Conservation (phyloP, 805 yeast genomes). For the Spathaspora arborariae region DNA sequence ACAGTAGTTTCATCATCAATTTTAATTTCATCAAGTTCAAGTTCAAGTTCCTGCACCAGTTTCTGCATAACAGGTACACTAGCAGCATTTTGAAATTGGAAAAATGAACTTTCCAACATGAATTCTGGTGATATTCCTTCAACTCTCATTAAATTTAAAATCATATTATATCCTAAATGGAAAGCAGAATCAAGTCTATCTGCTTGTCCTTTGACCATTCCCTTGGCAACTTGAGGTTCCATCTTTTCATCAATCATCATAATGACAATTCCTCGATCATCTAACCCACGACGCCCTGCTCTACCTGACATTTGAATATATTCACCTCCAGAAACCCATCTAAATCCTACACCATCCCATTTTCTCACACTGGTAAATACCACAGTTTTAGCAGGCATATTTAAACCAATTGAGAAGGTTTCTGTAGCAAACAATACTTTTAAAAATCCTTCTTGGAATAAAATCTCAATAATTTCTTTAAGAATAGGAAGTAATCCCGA, state of each 20-base stretch:
- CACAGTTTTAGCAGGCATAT: constrained; percentile 99
- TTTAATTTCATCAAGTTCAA: constrained; percentile 43
- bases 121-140: constrained; percentile 98
- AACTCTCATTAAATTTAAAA: constrained; percentile 89
- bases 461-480: constrained; percentile 91
- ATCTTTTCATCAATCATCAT: constrained; percentile 99
- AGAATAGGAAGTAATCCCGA: constrained; percentile 91
- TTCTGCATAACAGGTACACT: constrained; percentile 83
- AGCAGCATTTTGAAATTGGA: constrained; percentile 89
- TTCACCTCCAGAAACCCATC: constrained; percentile 99
- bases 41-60: constrained; percentile 52
- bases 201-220: constrained; percentile 99
- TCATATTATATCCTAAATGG: constrained; percentile 97
- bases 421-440: constrained; percentile 97
- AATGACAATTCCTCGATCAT: constrained; percentile 98
- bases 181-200: constrained; percentile 96
- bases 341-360: constrained; percentile 96
- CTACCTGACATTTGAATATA: constrained; percentile 99
- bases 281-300: constrained; percentile 99
- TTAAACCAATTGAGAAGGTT: constrained; percentile 95
- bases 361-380: constrained; percentile 96
- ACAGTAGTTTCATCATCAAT: constrained; percentile 74
- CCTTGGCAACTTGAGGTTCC: constrained; percentile 99
- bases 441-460: constrained; percentile 93
- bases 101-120: constrained; percentile 92